Evolutionary conservation across 257 asterid genomes (phyloP), one percentile per base, ranked within the genome.

Genomic region (Leptodermis oblonga): DNA sequence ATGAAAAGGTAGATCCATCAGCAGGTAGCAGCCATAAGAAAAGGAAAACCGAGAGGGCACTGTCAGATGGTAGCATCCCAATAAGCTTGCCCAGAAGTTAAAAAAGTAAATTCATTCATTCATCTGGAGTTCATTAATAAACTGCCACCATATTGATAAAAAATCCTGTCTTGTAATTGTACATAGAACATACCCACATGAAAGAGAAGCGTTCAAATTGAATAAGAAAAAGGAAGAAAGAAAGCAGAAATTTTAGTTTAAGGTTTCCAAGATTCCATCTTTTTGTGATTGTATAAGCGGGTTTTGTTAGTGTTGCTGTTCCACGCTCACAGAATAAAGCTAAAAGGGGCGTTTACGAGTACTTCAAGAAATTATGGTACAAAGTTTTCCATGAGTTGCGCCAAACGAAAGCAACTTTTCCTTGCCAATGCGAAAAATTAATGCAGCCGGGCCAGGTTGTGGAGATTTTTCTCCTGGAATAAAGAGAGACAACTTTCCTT

Each of bases 1-100:
- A 92, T 46, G 90, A 88, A 81, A 90, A 88, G 64, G 79, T 79
- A 53, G 97, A 85, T 46, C 75, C 25, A 10, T 86, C 66, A n/a
- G 18, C 93, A 0, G 74, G 70, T 49, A 68, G 94, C 7, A 87
- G 84, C 2, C 76, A 72, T 0, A 91, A 89, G 68, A 72, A 95
- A 49, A 83, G 97, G 77, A 92, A 88, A 83, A 65, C 86, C 0
- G 92, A 88, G 51, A 66, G 61, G 59, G 72, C 84, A 2, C n/a
- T 73, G 48, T 78, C 83, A 1, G 85, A 70, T 3, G 78, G 62
- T 62, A 74, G 42, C 18, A 63, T 70, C 10, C 87, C 65, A 61
- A 75, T 43, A 15, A 78, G 74, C 51, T 71, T 70, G 62, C 34
- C 66, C 30, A n/a, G n/a, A n/a, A n/a, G n/a, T n/a, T n/a, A n/a